Conservation (phyloP, 768 basidiomycete genomes). For the Postia placenta region DNA sequence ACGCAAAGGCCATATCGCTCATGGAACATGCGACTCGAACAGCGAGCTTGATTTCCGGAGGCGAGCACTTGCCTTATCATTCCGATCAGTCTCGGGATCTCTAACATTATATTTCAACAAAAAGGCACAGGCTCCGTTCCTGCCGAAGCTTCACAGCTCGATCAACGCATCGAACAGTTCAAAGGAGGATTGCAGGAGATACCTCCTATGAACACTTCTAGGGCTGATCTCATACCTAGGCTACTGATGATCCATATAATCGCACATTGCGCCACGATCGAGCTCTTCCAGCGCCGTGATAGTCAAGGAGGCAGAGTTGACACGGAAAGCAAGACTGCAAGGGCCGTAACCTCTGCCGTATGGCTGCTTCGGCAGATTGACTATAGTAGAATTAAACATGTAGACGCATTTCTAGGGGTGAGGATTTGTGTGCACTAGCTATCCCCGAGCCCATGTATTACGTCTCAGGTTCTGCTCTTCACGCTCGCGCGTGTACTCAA, state of each 20-base stretch:
- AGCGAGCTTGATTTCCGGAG: constrained; percentile 31
- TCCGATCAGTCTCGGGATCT: too few species aligned
- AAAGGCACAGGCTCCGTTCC: not conserved
- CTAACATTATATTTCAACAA: too few species aligned
- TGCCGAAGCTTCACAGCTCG: constrained; percentile 13
- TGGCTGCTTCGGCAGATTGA: constrained; percentile 6
- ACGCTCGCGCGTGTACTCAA: too few species aligned
- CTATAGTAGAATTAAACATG: constrained; percentile 9
- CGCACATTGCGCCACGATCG: constrained; percentile 21
- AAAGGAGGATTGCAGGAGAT: constrained; percentile 15
- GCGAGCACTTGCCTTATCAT: constrained; percentile 14
- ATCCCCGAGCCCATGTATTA: too few species aligned
- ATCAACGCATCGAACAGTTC: constrained; percentile 25
- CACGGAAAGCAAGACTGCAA: constrained; percentile 12
- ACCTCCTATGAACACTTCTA: constrained; percentile 8
- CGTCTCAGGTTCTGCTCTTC: too few species aligned
- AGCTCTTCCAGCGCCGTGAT: constrained; percentile 26
- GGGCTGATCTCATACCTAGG: constrained; percentile 11
- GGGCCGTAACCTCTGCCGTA: constrained; percentile 17
- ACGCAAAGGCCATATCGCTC: constrained; percentile 50
- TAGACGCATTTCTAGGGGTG: constrained; percentile 21
- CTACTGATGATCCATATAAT: constrained; percentile 22
- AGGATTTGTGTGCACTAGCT: too few species aligned
- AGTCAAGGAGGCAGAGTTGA: constrained; percentile 5
- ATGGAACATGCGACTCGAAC: constrained; percentile 54